Conservation (phyloP, 257 asterid species). For the Avicennia marina region DNA sequence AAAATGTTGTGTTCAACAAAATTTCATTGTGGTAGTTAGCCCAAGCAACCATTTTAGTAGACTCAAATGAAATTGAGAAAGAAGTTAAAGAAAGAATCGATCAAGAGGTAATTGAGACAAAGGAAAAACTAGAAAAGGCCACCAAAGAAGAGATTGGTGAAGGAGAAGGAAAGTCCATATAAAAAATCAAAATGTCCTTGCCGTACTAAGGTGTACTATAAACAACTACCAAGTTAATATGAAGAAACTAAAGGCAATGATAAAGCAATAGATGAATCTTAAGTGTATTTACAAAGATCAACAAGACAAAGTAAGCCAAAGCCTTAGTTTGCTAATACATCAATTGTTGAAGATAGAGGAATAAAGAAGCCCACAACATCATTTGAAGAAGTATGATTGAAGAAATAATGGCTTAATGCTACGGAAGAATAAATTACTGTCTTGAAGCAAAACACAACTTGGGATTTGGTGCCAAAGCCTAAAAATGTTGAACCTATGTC, state of each 20-base stretch:
- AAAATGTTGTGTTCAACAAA: slow-evolving; percentile 7
- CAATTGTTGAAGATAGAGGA: neutral
- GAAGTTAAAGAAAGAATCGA: neutral
- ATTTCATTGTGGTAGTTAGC: slow-evolving; percentile 17
- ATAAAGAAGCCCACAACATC: neutral
- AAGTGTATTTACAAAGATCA: neutral
- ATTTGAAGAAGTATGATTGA: slow-evolving; percentile 2
- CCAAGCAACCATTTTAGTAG: neutral
- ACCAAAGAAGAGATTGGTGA: neutral
- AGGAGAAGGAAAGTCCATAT: neutral
- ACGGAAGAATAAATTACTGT: slow-evolving; percentile 6
- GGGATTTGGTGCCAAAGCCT: slow-evolving; percentile 12
- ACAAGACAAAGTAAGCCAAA: slow-evolving; percentile 7
- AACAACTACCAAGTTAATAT: neutral
- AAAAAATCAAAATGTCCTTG: neutral
- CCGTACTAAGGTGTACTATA: neutral
- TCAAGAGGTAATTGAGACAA: neutral
- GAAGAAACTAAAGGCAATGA: neutral
- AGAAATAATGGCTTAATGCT: neutral
- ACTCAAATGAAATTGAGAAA: neutral
- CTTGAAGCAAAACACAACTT: slow-evolving; percentile 1
- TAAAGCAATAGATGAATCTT: neutral
- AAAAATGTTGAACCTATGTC: slow-evolving; percentile 12
- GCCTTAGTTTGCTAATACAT: slow-evolving; percentile 10
- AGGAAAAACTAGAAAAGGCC: neutral